Evolutionary conservation across 1,284 basidiomycete genomes (phyloP).

Genomic region (Ceratobasidium papillatum): DNA sequence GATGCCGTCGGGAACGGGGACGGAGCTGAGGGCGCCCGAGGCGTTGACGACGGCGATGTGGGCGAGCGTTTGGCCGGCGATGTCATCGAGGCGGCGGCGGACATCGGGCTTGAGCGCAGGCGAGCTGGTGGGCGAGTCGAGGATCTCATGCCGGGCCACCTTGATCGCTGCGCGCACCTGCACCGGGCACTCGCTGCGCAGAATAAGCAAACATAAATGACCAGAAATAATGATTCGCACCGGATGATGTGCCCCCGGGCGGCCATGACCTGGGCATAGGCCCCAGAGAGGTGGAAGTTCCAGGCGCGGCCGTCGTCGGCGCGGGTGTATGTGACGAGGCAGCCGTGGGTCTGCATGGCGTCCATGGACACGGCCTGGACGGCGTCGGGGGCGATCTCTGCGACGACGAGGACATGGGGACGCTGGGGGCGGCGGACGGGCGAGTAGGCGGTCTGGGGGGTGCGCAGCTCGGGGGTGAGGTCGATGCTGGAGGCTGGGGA

Average conservation of each 20-base stretch:
- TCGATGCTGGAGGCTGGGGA: slow-evolving; percentile 71
- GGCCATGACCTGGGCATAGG: slow-evolving; percentile 92
- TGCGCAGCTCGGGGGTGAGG: slow-evolving; percentile 58
- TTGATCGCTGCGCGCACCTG: slow-evolving; percentile 87
- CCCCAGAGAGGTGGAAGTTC: slow-evolving; percentile 92
- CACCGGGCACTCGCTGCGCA: slow-evolving; percentile 24
- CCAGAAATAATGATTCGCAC: too few relatives aligned
- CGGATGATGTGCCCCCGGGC: slow-evolving; percentile 86
- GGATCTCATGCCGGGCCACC: slow-evolving; percentile 90
- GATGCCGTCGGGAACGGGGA: slow-evolving; percentile 78
- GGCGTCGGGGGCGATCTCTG: slow-evolving; percentile 61
- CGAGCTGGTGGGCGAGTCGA: slow-evolving; percentile 74
- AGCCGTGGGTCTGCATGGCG: slow-evolving; percentile 81
- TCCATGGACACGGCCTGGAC: slow-evolving; percentile 84
- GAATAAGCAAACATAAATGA: slow-evolving; percentile 19
- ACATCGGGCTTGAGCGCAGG: slow-evolving; percentile 87
- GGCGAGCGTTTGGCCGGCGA: slow-evolving; percentile 86
- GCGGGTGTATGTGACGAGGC: slow-evolving; percentile 80
- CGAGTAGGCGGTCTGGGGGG: slow-evolving; percentile 59
- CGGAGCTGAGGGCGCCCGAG: slow-evolving; percentile 65
- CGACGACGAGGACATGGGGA: slow-evolving; percentile 43
- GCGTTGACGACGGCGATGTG: slow-evolving; percentile 91
- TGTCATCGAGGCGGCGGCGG: slow-evolving; percentile 87
- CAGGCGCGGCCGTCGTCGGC: slow-evolving; percentile 76
- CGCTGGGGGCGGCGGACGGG: slow-evolving; percentile 48